These are phyloP conservation scores for Pseudogymnoascus sp. DNA, from an alignment of 2,329 filamentous ascomycete genomes.

Conservation along the genomic window DNA sequence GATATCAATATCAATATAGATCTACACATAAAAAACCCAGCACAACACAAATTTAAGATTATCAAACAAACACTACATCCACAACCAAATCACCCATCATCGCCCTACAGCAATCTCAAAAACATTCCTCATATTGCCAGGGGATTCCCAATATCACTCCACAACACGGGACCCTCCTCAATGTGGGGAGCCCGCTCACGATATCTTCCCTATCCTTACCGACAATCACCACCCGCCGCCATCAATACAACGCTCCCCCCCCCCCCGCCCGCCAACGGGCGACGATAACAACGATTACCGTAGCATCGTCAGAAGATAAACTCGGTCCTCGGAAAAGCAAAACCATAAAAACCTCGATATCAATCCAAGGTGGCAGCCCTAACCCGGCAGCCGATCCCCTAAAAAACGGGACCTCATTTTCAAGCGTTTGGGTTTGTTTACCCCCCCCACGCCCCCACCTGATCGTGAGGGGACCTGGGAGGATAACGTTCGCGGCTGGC, in stretches of 20 bases:
- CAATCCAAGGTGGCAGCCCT: not conserved
- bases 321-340: not conserved
- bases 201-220: not conserved
- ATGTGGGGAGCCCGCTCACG: not conserved
- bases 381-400: not conserved
- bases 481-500: not conserved
- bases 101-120: not conserved
- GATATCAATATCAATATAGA: not conserved
- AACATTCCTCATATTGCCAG: not conserved
- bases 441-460: not conserved
- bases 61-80: not conserved
- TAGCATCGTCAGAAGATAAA: not conserved
- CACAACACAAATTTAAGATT: not conserved
- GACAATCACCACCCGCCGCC: not conserved
- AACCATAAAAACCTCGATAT: not conserved
- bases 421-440: not conserved
- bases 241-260: not conserved
- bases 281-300: not conserved
- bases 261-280: not conserved
- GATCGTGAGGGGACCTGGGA: not conserved
- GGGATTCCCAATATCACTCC: not conserved
- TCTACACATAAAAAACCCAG: not conserved
- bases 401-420: not conserved
- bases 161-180: not conserved
- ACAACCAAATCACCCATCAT: not conserved